Base-by-base conservation (phyloP, 2,329 filamentous ascomycete genomes). In the Didymella segeticola region DNA sequence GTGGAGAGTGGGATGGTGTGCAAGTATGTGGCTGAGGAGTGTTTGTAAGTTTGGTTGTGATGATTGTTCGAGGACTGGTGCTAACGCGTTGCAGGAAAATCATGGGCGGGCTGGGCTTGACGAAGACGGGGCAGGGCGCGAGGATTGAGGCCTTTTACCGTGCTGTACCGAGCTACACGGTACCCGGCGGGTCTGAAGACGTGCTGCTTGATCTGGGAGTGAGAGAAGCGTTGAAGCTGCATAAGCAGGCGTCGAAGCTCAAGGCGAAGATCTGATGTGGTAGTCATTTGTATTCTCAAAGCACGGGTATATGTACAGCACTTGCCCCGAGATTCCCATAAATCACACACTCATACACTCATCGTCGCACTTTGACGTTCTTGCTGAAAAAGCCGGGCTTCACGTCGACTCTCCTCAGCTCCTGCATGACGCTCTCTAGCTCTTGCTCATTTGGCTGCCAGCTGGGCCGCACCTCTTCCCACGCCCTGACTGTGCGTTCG, bases 401-500 rank as follows among this genome's bases (percentile, higher is more conserved):
- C 8, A 61, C 63, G 14, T 69, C 57, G n/a, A 73, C 31, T 30
- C 47, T 57, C 51, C 67, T 61, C 50, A 75, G 33, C 49, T 58
- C 53, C 37, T 47, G 57, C 45, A 71, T 29, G 17, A 69, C 64
- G 4, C 23, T 43, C 37, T 76, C 72, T 36, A 74, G 30, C 36
- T 77, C 74, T 36, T 66, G 60, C n/a, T 62, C 63, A 30, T 57
- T 67, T 0, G 74, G 70, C 7, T 69, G 48, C 79, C 79, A 81
- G 23, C 69, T 39, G 9, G 38, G 53, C 39, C 69, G 61, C 2
- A 80, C 71, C 57, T 80, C 73, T 26, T 77, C 68, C 79, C 79
- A 91, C 3, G 84, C 81, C 34, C 80, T 75, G 54, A 86, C 56
- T 39, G 87, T 79, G 26, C 78, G 75, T 10, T 82, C 78, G 19